Conservation (phyloP, 1,284 basidiomycete genomes). For the Cystobasidiaceae sp. region DNA sequence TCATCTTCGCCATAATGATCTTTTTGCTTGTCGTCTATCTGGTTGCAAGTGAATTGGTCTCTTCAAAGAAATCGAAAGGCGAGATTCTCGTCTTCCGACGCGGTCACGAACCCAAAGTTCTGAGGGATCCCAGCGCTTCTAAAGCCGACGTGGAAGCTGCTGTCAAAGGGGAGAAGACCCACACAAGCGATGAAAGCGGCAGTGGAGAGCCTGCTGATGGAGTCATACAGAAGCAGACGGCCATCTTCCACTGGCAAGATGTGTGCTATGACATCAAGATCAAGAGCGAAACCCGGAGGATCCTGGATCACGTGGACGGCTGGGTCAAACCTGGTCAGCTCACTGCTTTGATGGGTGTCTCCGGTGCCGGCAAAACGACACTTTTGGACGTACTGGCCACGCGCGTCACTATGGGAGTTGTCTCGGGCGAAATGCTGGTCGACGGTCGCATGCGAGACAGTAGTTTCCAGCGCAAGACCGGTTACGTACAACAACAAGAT, state of each 20-base stretch:
- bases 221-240: slow-evolving; percentile 48
- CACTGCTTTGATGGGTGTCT: slow-evolving; percentile 65
- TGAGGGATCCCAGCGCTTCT: slow-evolving; percentile 36
- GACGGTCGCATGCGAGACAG: slow-evolving; percentile 65
- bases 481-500: slow-evolving; percentile 77
- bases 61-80: slow-evolving; percentile 51
- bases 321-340: slow-evolving; percentile 71
- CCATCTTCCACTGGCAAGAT: slow-evolving; percentile 51
- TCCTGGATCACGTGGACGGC: slow-evolving; percentile 59
- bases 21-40: slow-evolving; percentile 50
- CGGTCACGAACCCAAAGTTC: slow-evolving; percentile 46
- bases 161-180: slow-evolving; percentile 33
- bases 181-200: slow-evolving; percentile 21
- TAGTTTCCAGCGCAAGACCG: slow-evolving; percentile 69
- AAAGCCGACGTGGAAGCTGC: slow-evolving; percentile 38
- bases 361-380: slow-evolving; percentile 61
- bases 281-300: slow-evolving; percentile 50
- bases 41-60: slow-evolving; percentile 54
- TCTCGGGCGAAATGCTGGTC: slow-evolving; percentile 70
- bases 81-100: slow-evolving; percentile 53
- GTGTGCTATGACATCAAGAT: slow-evolving; percentile 54
- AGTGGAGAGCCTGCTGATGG: slow-evolving; percentile 35
- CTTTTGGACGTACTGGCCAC: slow-evolving; percentile 66
- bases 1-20: slow-evolving; percentile 55
- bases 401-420: slow-evolving; percentile 72